These are phyloP conservation scores for Arthrobotrys megalospora DNA, from an alignment of 2,329 filamentous ascomycete species.

Conservation along the genomic window DNA sequence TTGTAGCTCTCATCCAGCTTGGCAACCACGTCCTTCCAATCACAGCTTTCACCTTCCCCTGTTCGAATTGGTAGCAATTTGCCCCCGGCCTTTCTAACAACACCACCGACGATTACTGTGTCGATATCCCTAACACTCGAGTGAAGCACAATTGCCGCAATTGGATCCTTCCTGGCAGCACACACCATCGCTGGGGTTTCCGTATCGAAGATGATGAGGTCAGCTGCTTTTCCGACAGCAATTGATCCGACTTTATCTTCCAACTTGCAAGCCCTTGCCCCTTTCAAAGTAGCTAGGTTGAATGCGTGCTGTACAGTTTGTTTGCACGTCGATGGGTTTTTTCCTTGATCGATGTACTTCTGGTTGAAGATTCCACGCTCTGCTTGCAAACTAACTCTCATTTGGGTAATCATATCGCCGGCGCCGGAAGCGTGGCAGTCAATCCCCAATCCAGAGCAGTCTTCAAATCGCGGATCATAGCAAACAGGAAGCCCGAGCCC, in stretches of 20 bases:
- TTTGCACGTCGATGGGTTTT: slow-evolving; percentile 64
- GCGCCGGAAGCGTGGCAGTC: slow-evolving; percentile 66
- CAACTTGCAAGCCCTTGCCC: slow-evolving; percentile 69
- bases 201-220: slow-evolving; percentile 71
- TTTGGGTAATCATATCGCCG: slow-evolving; percentile 66
- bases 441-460: slow-evolving; percentile 66
- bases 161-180: slow-evolving; percentile 68
- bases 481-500: slow-evolving; percentile 67
- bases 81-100: slow-evolving; percentile 67
- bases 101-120: slow-evolving; percentile 69
- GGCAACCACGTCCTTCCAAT: slow-evolving; percentile 66
- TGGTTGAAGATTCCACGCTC: slow-evolving; percentile 65
- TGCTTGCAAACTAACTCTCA: slow-evolving; percentile 66
- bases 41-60: slow-evolving; percentile 61
- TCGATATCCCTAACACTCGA: slow-evolving; percentile 68
- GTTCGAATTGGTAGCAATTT: slow-evolving; percentile 65
- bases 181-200: slow-evolving; percentile 68
- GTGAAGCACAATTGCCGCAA: slow-evolving; percentile 69
- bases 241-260: slow-evolving; percentile 68
- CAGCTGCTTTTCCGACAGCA: slow-evolving; percentile 70
- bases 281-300: slow-evolving; percentile 71
- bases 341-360: slow-evolving; percentile 63
- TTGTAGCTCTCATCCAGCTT: slow-evolving; percentile 65
- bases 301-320: slow-evolving; percentile 69
- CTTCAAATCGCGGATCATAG: slow-evolving; percentile 65